phyloP scores from a whole-genome alignment of 805 yeast species.

The Pichia gijzeniarum region DNA sequence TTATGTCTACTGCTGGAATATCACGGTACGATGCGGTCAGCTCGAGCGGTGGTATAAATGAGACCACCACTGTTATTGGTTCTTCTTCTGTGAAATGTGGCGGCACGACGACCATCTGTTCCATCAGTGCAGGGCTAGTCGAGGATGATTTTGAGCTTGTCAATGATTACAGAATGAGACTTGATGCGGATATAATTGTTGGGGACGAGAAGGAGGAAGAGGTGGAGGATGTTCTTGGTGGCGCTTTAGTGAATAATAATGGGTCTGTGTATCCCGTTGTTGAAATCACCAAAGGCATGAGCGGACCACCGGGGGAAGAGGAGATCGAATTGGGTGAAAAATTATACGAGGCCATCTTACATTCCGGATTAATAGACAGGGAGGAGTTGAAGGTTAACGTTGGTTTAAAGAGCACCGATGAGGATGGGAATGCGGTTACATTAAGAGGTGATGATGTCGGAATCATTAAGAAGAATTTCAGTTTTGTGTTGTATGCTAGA shows the following conservation, averaged over 20 bases:
- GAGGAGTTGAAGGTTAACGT: slow-evolving; percentile 50
- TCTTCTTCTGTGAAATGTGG: slow-evolving; percentile 68
- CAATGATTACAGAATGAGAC: slow-evolving; percentile 36
- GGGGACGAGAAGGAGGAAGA: slow-evolving; percentile 15
- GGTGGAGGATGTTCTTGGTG: slow-evolving; percentile 6
- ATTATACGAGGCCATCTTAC: slow-evolving; percentile 52
- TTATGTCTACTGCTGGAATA: slow-evolving; percentile 35
- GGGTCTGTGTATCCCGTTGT: slow-evolving; percentile 64
- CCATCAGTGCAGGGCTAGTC: slow-evolving; percentile 59
- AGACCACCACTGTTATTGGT: slow-evolving; percentile 41
- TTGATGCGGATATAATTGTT: slow-evolving; percentile 32
- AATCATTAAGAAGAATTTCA: slow-evolving; percentile 41
- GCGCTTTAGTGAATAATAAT: slow-evolving; percentile 18
- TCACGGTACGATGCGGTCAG: slow-evolving; percentile 25
- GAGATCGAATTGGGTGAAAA: slow-evolving; percentile 71
- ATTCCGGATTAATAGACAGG: slow-evolving; percentile 46
- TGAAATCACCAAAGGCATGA: slow-evolving; percentile 66
- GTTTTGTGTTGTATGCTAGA: slow-evolving; percentile 61
- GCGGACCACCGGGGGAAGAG: slow-evolving; percentile 80
- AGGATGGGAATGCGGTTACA: slow-evolving; percentile 42
- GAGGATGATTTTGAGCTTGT: slow-evolving; percentile 44
- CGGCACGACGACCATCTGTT: slow-evolving; percentile 65
- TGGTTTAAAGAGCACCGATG: slow-evolving; percentile 44
- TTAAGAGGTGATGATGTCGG: slow-evolving; percentile 37
- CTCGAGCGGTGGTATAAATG: slow-evolving; percentile 15